Evolutionary conservation across 2,329 filamentous ascomycete species (phyloP).

Genomic region (Venturia oleaginea): DNA sequence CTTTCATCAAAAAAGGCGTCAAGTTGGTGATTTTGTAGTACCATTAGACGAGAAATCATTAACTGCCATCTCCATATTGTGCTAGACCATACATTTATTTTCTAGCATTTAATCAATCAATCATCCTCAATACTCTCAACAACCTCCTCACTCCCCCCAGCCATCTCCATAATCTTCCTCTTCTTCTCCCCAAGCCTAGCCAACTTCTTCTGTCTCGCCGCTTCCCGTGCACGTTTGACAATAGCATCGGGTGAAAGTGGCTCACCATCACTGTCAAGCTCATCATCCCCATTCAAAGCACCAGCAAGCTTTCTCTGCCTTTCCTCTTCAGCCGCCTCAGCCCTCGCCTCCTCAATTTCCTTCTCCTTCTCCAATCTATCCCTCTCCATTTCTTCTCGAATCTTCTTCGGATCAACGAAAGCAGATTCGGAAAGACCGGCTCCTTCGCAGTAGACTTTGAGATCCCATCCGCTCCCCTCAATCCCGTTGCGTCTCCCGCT

Average conservation of each 20-base stretch:
- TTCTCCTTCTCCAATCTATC: conserved; percentile 24
- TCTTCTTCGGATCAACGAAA: conserved; percentile 29
- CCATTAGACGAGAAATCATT: too few relatives aligned
- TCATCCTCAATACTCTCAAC: conserved; percentile 17
- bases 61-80: too few relatives aligned
- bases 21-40: too few relatives aligned
- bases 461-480: conserved; percentile 30
- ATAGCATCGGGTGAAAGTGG: not conserved
- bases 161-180: conserved; percentile 11
- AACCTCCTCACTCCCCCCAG: conserved; percentile 17
- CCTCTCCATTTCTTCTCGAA: conserved; percentile 30
- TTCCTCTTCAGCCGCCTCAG: conserved; percentile 17
- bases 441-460: conserved; percentile 32
- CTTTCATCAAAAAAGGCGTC: too few relatives aligned
- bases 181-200: conserved; percentile 1
- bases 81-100: too few relatives aligned
- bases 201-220: not conserved
- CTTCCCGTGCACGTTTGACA: conserved; percentile 10
- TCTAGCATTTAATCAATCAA: not conserved
- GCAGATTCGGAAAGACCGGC: conserved; percentile 27
- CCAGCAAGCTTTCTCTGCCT: conserved; percentile 8
- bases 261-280: conserved; percentile 20
- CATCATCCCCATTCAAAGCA: conserved; percentile 12
- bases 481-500: conserved; percentile 16
- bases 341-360: conserved; percentile 15